These are phyloP conservation scores for Schwanniomyces vanrijiae DNA, from an alignment of 805 yeast genomes.

Conservation along the genomic window DNA sequence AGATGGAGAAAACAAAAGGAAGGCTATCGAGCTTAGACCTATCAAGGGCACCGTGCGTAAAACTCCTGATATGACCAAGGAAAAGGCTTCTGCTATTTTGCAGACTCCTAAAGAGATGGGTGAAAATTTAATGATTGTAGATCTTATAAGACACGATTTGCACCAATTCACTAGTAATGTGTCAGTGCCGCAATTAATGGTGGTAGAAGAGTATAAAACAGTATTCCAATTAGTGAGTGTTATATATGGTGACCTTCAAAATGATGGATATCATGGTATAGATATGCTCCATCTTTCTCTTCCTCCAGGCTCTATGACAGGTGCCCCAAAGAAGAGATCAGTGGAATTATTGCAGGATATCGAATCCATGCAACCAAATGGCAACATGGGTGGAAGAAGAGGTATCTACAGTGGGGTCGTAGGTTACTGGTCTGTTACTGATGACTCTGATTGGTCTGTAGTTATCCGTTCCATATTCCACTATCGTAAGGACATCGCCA, in stretches of 20 bases:
- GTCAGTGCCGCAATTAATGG: constrained; percentile 75
- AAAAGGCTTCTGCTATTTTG: constrained; percentile 61
- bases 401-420: constrained; percentile 93
- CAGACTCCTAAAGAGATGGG: constrained; percentile 91
- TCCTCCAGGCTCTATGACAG: constrained; percentile 99
- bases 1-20: constrained; percentile 23
- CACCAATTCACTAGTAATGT: constrained; percentile 66
- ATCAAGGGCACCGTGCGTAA: constrained; percentile 94
- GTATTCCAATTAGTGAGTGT: constrained; percentile 92
- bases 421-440: constrained; percentile 91
- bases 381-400: constrained; percentile 47
- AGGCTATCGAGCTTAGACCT: constrained; percentile 79
- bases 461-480: constrained; percentile 81
- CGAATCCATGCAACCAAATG: constrained; percentile 44
- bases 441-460: constrained; percentile 94
- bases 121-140: constrained; percentile 96
- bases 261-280: constrained; percentile 56
- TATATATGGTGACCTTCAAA: constrained; percentile 60
- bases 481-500: constrained; percentile 50
- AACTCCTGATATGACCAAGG: constrained; percentile 49
- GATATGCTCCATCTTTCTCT: constrained; percentile 76
- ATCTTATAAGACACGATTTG: constrained; percentile 88
- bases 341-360: constrained; percentile 73
- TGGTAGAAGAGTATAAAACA: constrained; percentile 87
- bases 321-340: constrained; percentile 95